Conservation (phyloP, 176 grass and related monocot species). For the Tillandsia fasciculata region DNA sequence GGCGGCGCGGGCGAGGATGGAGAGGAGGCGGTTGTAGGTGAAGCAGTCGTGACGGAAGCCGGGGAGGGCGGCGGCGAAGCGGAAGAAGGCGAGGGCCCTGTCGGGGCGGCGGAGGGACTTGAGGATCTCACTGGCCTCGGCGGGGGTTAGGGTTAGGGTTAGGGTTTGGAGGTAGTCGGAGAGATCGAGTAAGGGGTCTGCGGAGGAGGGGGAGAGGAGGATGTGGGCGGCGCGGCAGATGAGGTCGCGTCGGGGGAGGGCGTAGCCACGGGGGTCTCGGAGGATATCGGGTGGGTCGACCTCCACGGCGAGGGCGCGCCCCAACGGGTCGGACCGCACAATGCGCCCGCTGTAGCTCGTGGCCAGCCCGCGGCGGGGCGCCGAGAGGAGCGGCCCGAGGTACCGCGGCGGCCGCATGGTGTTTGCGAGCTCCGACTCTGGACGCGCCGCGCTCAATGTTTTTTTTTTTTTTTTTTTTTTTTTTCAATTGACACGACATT, state of each 20-base stretch:
- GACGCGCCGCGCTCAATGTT: no score
- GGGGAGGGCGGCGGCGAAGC: slow-evolving; percentile 46
- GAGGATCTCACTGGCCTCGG: slow-evolving; percentile 67
- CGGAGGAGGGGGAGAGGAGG: slow-evolving; percentile 28
- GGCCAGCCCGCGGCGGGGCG: slow-evolving; percentile 5
- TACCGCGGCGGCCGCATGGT: neutral
- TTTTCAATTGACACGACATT: no score
- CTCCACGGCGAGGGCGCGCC: slow-evolving; percentile 52
- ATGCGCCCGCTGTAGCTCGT: slow-evolving; percentile 67
- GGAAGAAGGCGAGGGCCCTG: slow-evolving; percentile 69
- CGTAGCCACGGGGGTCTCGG: slow-evolving; percentile 39
- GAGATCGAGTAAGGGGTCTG: slow-evolving; percentile 54
- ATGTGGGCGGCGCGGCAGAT: slow-evolving; percentile 55
- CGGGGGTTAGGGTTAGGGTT: slow-evolving; percentile 40
- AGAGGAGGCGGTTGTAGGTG: slow-evolving; percentile 80
- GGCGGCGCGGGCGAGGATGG: slow-evolving; percentile 35
- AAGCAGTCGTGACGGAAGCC: slow-evolving; percentile 75
- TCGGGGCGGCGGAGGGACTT: slow-evolving; percentile 45
- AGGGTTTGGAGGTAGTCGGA: slow-evolving; percentile 48
- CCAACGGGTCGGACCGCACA: slow-evolving; percentile 41
- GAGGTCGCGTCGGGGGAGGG: slow-evolving; percentile 66
- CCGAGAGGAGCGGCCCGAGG: neutral
- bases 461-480: no score
- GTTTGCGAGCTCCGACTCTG: neutral
- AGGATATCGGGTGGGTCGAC: slow-evolving; percentile 34